Conservation (phyloP, 2,329 filamentous ascomycete species). For the Pseudogymnoascus sp. region DNA sequence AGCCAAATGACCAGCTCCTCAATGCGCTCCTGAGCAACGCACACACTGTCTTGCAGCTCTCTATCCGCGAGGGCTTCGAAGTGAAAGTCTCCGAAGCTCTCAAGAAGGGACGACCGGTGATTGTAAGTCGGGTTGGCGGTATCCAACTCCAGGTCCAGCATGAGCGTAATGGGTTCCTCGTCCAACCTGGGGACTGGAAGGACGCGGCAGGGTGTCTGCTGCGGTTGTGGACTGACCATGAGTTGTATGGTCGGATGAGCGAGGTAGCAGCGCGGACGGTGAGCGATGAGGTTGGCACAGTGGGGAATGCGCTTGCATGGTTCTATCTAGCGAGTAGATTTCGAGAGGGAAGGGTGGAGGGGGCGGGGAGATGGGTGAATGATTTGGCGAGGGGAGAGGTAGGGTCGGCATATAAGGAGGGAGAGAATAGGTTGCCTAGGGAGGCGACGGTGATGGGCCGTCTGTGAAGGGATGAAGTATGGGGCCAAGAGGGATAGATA, state of each 20-base stretch:
- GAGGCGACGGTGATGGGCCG: neutral
- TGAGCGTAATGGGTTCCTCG: constrained; percentile 63
- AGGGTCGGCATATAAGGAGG: constrained; percentile 46
- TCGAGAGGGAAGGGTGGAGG: constrained; percentile 43
- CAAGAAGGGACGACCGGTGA: constrained; percentile 70
- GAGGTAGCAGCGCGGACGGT: constrained; percentile 56
- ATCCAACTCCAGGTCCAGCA: constrained; percentile 73
- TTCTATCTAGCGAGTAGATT: constrained; percentile 67
- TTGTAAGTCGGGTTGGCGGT: constrained; percentile 67
- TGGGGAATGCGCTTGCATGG: constrained; percentile 70
- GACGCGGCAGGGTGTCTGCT: constrained; percentile 61
- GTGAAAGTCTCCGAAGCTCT: constrained; percentile 80
- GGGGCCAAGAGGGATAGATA: neutral
- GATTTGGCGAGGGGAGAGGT: constrained; percentile 64
- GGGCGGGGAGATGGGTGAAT: constrained; percentile 60
- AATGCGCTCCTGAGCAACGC: constrained; percentile 68
- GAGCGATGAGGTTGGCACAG: constrained; percentile 73
- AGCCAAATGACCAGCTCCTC: constrained; percentile 71
- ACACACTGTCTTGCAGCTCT: constrained; percentile 68
- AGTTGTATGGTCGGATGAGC: constrained; percentile 60
- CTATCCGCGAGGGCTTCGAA: constrained; percentile 75
- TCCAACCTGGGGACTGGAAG: constrained; percentile 61
- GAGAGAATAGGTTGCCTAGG: constrained; percentile 52
- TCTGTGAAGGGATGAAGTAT: neutral
- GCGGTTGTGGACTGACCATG: constrained; percentile 56